Evolutionary conservation across 2,329 filamentous ascomycete species (phyloP), one percentile per base, ranked within the genome.

Genomic region (Pyrenochaeta sp.): DNA sequence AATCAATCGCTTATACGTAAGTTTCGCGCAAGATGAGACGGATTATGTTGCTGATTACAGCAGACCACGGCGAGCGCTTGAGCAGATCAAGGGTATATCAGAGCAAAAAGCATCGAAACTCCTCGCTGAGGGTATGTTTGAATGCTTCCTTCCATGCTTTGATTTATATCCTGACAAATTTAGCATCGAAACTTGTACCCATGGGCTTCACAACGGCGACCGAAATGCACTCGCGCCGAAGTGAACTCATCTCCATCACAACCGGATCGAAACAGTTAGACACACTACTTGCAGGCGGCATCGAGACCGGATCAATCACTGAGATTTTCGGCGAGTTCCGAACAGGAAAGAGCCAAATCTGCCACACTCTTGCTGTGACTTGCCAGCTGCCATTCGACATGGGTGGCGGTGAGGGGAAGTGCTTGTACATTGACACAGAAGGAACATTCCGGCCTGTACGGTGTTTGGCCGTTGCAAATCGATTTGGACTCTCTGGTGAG

Each of bases 161-260:
- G 14, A 2, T 20, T 20, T 5, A 41, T 15, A 37, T 45, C 1
- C 54, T 58, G 37, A 67, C 45, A 9, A 39, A 33, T 9, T 11
- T 64, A 96, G 94, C 94, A 23, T 93, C 92, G 1, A 99, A 97
- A 77, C 85, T 98, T 45, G 95, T 99, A 0, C 95, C 95, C 0
- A 97, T 99, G 93, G 95, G 95, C 36, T 99, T 99, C 75, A 99
- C 96, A 1, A 99, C 95, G 0, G 95, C 95, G 3, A 99, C 95
- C 0, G 96, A 99, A 78, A 99, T 99, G 93, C 96, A 99, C 73
- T 91, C 94, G 67, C 89, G 95, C 61, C 88, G 96, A 75, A 97
- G 92, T 76, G 95, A 98, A 77, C 85, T 99, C 54, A 99, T 99
- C 64, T 97, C 93, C 12, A 97, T 99, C 63, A 97, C 95, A 3